Base-by-base conservation (phyloP, 2,329 filamentous ascomycete genomes). In the Ramichloridium luteum region DNA sequence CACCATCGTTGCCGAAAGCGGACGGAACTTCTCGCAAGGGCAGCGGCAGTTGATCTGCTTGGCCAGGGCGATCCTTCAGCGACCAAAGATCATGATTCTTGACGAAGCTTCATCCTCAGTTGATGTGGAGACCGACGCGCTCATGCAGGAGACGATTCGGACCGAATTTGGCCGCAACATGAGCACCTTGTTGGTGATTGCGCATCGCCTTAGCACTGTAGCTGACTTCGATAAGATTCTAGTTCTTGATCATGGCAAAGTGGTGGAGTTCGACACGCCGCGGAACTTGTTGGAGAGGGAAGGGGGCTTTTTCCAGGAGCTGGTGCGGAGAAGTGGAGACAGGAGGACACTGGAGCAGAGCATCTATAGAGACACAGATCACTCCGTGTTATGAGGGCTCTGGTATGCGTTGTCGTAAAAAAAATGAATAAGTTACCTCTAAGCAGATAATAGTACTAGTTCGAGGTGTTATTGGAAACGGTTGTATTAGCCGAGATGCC, bases 41-140 rank as follows among this genome's bases (percentile, higher is more conserved):
- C 85, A 93, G 59, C 74, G 86, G 5, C 86, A 93, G 57, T 70
- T 93, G 28, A 90, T 93, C 80, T 85, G 85, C 1, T 67, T 94
- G 2, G 84, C 84, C 0, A 75, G 86, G 2, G 86, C 85, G 56
- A 85, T 93, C 44, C 74, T 73, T 27, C 93, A 65, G 15, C 93
- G 70, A 51, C 93, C 80, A 47, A 93, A 93, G 59, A 93, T 83
- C 13, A 72, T 72, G 15, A 80, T 79, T 39, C 83, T 74, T 3
- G 82, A 78, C 43, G 64, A 71, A 41, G 69, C 70, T 35, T 94
- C 76, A 18, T 94, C 67, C 43, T 79, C 72, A n/a, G 72, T 67
- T 28, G 81, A 80, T 58, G 81, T 77, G 67, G 86, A 93, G 53
- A 93, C 85, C 3, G 86, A 94, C 53, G 76, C 81, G 57, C 86